These are phyloP conservation scores for Cordyceps cicadae DNA, from an alignment of 2,329 filamentous ascomycete genomes.

Conservation along the genomic window DNA sequence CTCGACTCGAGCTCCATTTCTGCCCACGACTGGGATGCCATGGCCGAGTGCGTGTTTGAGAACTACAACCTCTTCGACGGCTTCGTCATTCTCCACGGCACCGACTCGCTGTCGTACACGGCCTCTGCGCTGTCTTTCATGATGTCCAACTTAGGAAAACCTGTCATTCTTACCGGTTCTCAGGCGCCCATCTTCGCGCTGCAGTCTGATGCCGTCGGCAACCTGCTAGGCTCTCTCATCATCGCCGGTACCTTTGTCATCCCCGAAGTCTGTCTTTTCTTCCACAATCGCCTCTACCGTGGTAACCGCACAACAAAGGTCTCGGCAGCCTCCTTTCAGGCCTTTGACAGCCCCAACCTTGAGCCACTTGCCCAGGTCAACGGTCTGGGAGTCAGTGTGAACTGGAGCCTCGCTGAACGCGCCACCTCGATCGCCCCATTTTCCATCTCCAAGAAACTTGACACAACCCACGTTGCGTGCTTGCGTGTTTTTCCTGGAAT, in stretches of 20 bases:
- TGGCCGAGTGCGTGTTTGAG: constrained; percentile 67
- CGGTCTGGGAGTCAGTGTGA: constrained; percentile 69
- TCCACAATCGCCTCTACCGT: constrained; percentile 83
- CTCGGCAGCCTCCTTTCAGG: constrained; percentile 76
- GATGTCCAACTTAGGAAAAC: constrained; percentile 83
- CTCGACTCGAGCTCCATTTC: constrained; percentile 89
- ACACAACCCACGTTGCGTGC: constrained; percentile 84
- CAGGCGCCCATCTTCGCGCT: constrained; percentile 84
- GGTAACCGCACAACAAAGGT: constrained; percentile 86
- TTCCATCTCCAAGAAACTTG: constrained; percentile 62
- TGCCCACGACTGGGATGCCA: constrained; percentile 75
- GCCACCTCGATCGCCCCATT: constrained; percentile 69
- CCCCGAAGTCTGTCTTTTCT: constrained; percentile 88
- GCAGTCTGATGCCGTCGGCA: constrained; percentile 86
- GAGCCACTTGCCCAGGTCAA: constrained; percentile 74
- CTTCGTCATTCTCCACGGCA: constrained; percentile 86
- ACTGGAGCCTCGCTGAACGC: constrained; percentile 69
- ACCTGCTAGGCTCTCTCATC: constrained; percentile 78
- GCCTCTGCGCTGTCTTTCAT: constrained; percentile 89
- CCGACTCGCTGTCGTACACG: constrained; percentile 82
- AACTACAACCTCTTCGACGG: constrained; percentile 88
- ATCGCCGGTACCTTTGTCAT: constrained; percentile 89
- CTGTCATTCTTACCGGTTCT: constrained; percentile 76
- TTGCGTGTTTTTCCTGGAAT: constrained; percentile 88
- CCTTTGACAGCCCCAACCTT: constrained; percentile 82